These are phyloP conservation scores for Xylaria sp. DNA, from an alignment of 2,329 filamentous ascomycete genomes.

Conservation along the genomic window DNA sequence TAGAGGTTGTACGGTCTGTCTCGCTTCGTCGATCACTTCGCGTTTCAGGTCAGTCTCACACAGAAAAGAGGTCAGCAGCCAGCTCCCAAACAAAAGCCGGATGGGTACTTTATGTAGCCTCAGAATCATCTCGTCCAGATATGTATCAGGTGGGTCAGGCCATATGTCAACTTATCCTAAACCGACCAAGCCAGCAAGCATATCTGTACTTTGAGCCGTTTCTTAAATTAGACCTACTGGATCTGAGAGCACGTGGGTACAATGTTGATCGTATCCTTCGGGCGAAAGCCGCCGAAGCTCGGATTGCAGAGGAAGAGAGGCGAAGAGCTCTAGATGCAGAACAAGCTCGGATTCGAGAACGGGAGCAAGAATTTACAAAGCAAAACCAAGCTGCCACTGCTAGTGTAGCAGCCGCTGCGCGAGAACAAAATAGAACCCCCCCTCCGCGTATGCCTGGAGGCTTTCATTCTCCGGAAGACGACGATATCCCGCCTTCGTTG, in stretches of 20 bases:
- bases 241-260: conserved; percentile 87
- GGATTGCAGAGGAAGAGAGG: conserved; percentile 84
- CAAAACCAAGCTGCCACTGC: conserved; percentile 55
- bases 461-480: conserved; percentile 58
- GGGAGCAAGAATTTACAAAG: conserved; percentile 59
- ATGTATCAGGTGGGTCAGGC: conserved; percentile 93
- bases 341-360: conserved; percentile 71
- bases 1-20: conserved; percentile 82
- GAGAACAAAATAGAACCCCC: conserved; percentile 55
- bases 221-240: conserved; percentile 82
- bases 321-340: conserved; percentile 79
- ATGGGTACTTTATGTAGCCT: conserved; percentile 80
- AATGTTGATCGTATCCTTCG: conserved; percentile 95
- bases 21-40: conserved; percentile 80
- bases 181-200: conserved; percentile 86
- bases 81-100: conserved; percentile 64
- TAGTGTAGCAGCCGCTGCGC: conserved; percentile 48
- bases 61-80: conserved; percentile 79
- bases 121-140: conserved; percentile 71
- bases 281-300: conserved; percentile 85
- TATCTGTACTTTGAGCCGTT: conserved; percentile 92
- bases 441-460: conserved; percentile 75
- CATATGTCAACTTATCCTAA: conserved; percentile 81
- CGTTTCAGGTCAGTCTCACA: conserved; percentile 74
- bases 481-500: conserved; percentile 42